Percentiles rank a stretch among this genome's conserved stretches.
Evolutionary conservation across 2,329 filamentous ascomycete genomes (phyloP).

Genomic region (Ramularia endophylla): DNA sequence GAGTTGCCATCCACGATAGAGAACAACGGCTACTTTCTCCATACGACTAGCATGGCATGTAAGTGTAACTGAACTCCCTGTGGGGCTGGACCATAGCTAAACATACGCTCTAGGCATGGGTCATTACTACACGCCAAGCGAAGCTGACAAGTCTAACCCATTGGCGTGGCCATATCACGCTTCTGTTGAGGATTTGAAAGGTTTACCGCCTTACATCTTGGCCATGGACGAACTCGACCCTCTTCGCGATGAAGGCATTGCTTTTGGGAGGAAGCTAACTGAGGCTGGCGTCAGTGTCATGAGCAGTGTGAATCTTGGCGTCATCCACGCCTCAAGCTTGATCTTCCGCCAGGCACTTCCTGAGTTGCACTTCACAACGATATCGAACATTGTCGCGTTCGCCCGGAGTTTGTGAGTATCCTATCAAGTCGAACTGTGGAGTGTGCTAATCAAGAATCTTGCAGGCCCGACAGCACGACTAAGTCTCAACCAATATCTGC

Average conservation of each 20-base stretch:
- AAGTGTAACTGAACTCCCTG: no score
- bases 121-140: conserved; percentile 11
- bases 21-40: conserved; percentile 25
- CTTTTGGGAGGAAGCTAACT: conserved; percentile 21
- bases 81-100: no score
- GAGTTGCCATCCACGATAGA: conserved; percentile 23
- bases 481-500: no score
- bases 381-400: conserved; percentile 20
- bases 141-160: conserved; percentile 15
- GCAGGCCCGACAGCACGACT: no score
- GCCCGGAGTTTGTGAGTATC: conserved; percentile 11
- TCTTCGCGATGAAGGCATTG: conserved; percentile 26
- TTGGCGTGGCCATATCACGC: conserved; percentile 30
- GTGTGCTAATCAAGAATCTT: no score
- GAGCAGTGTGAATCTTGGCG: conserved; percentile 24
- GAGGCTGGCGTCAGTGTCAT: conserved; percentile 23
- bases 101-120: no score
- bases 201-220: conserved; percentile 24
- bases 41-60: conserved; percentile 6
- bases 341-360: conserved; percentile 24
- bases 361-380: conserved; percentile 17
- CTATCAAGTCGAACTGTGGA: no score
- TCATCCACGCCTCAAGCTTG: conserved; percentile 19
- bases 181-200: conserved; percentile 22
- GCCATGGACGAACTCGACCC: conserved; percentile 29